Percentiles rank a stretch among this genome's conserved stretches.
These are phyloP conservation scores for Sarcomyxa edulis DNA, from an alignment of 768 basidiomycete species.

Conservation along the genomic window DNA sequence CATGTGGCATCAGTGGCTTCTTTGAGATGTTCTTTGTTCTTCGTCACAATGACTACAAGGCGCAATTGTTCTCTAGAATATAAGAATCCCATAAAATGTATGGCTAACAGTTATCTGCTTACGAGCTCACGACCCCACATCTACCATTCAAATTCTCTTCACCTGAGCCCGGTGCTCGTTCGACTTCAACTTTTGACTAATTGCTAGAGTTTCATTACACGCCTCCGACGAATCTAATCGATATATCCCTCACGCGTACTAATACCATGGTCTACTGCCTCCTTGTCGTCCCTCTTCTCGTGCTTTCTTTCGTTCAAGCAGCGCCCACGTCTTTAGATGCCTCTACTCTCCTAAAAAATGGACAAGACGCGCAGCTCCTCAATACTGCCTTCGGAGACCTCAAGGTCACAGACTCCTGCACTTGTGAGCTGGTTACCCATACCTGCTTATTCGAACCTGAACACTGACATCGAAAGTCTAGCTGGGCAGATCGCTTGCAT, in stretches of 20 bases:
- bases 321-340: slow-evolving; percentile 34
- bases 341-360: slow-evolving; percentile 41
- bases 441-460: not conserved
- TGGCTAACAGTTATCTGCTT: no score
- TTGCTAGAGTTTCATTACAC: no score
- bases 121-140: no score
- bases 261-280: slow-evolving; percentile 11
- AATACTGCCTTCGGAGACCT: slow-evolving; percentile 41
- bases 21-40: no score
- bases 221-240: slow-evolving; percentile 4
- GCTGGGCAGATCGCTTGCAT: slow-evolving; percentile 44
- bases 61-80: no score
- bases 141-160: no score
- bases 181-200: no score
- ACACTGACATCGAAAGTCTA: slow-evolving; percentile 8
- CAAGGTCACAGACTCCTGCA: slow-evolving; percentile 37
- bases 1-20: no score
- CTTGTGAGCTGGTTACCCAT: slow-evolving; percentile 23
- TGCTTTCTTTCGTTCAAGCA: slow-evolving; percentile 19
- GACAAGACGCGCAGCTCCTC: slow-evolving; percentile 41
- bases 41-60: no score
- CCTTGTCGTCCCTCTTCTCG: slow-evolving; percentile 14
- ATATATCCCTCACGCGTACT: slow-evolving; percentile 7
- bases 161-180: no score
- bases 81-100: no score